Conservation (phyloP, 2,329 filamentous ascomycete species). For the Cordyceps tenuipes region DNA sequence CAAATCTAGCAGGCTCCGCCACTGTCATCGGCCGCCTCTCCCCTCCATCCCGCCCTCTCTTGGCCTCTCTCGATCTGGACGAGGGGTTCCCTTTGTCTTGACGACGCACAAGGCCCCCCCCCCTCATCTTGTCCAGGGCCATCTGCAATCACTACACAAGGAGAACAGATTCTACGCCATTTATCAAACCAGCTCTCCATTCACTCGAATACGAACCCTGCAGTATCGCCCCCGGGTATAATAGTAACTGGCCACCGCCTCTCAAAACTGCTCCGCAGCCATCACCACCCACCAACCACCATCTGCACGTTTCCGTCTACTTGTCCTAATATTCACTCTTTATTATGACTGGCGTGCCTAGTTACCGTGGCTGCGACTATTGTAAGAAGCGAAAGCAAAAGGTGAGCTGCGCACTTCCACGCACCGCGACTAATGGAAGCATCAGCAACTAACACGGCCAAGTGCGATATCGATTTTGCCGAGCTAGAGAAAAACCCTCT, state of each 20-base stretch:
- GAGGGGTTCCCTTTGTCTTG: neutral
- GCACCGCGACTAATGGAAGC: neutral
- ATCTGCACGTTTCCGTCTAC: neutral
- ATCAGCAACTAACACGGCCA: neutral
- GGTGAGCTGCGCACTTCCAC: constrained; percentile 22
- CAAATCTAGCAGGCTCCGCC: constrained; percentile 15
- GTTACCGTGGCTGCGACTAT: constrained; percentile 40
- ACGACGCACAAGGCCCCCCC: neutral
- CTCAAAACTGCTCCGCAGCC: neutral
- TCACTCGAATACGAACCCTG: neutral
- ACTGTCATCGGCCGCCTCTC: neutral
- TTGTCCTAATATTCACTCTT: neutral
- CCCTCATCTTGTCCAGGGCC: neutral
- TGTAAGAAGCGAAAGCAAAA: constrained; percentile 47
- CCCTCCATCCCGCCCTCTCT: neutral
- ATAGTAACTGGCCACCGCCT: neutral
- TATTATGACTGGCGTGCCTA: constrained; percentile 43
- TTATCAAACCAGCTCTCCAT: neutral
- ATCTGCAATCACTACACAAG: neutral
- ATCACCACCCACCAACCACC: neutral
- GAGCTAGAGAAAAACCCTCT: too few relatives aligned
- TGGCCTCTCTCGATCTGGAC: too few relatives aligned
- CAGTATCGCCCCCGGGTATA: neutral
- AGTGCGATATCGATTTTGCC: too few relatives aligned
- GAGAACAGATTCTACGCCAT: neutral